Evolutionary conservation across 1,284 basidiomycete species (phyloP).

Genomic region (Apiotrichum veenhuisii): DNA sequence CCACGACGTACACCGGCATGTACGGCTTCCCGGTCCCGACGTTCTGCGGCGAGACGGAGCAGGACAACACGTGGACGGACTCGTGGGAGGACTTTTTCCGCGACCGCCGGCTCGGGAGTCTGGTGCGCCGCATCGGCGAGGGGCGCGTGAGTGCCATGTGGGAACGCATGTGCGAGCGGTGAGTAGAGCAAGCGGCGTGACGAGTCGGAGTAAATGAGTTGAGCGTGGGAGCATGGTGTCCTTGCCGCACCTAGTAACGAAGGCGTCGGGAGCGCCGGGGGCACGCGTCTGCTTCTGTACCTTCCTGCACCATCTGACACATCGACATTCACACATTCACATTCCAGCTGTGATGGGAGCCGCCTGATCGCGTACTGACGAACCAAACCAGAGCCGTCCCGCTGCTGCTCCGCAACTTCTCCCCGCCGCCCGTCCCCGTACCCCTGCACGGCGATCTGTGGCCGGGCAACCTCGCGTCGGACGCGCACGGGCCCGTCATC

Average conservation of each 20-base stretch:
- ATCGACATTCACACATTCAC: too few species aligned
- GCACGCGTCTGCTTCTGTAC: too few species aligned
- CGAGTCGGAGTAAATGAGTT: neutral
- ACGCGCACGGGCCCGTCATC: slow-evolving; percentile 60
- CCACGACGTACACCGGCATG: slow-evolving; percentile 37
- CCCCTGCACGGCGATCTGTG: slow-evolving; percentile 83
- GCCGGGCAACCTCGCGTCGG: slow-evolving; percentile 55
- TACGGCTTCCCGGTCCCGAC: slow-evolving; percentile 76
- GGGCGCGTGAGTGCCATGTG: slow-evolving; percentile 57
- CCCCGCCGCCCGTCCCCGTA: slow-evolving; percentile 62
- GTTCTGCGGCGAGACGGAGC: slow-evolving; percentile 71
- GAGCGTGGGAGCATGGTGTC: too few species aligned
- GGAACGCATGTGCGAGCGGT: slow-evolving; percentile 61
- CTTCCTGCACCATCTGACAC: too few species aligned
- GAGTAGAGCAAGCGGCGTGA: slow-evolving; percentile 32
- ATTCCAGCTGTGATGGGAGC: too few species aligned
- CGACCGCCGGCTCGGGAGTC: slow-evolving; percentile 57
- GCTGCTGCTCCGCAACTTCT: slow-evolving; percentile 59
- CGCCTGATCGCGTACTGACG: slow-evolving; percentile 5
- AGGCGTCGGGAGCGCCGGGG: too few species aligned
- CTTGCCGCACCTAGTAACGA: neutral
- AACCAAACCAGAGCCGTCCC: slow-evolving; percentile 69
- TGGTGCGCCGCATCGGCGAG: slow-evolving; percentile 55
- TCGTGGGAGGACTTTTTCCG: slow-evolving; percentile 66
- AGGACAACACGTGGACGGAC: slow-evolving; percentile 71